Evolutionary conservation across 2,329 filamentous ascomycete genomes (phyloP).

Genomic region (Cladosporium halotolerans): DNA sequence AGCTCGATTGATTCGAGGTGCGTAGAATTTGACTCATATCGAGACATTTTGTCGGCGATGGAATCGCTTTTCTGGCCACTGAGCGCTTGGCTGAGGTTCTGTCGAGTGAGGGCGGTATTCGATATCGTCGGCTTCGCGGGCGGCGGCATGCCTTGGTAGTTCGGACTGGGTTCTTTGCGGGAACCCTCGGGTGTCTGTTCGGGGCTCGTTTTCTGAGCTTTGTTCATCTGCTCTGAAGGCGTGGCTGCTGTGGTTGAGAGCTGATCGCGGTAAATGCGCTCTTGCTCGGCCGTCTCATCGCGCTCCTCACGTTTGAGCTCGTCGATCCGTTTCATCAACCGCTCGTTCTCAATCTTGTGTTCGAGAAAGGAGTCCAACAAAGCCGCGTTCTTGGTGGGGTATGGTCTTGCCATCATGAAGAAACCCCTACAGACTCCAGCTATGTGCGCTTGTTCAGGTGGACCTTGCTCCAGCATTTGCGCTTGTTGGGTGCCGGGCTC

Average conservation of each 20-base stretch:
- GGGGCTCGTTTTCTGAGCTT: slow-evolving; percentile 14
- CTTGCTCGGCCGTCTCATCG: slow-evolving; percentile 65
- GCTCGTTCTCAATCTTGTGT: slow-evolving; percentile 94
- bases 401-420: slow-evolving; percentile 87
- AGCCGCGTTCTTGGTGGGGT: slow-evolving; percentile 79
- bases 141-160: slow-evolving; percentile 56
- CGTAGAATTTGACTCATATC: slow-evolving; percentile 63
- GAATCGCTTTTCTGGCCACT: slow-evolving; percentile 64
- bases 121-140: slow-evolving; percentile 57
- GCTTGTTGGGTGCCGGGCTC: slow-evolving; percentile 16
- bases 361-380: slow-evolving; percentile 89
- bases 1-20: slow-evolving; percentile 88
- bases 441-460: background rate
- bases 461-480: background rate
- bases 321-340: slow-evolving; percentile 73
- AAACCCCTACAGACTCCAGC: slow-evolving; percentile 76
- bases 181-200: slow-evolving; percentile 15
- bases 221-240: slow-evolving; percentile 16
- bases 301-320: slow-evolving; percentile 81
- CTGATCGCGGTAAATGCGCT: slow-evolving; percentile 45
- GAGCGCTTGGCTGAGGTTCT: slow-evolving; percentile 70
- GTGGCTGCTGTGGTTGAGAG: slow-evolving; percentile 18
- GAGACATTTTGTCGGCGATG: slow-evolving; percentile 76
- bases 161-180: slow-evolving; percentile 21
- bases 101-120: slow-evolving; percentile 66